Conservation (phyloP, 148 eudicot genomes). For the Selenicereus undatus region DNA sequence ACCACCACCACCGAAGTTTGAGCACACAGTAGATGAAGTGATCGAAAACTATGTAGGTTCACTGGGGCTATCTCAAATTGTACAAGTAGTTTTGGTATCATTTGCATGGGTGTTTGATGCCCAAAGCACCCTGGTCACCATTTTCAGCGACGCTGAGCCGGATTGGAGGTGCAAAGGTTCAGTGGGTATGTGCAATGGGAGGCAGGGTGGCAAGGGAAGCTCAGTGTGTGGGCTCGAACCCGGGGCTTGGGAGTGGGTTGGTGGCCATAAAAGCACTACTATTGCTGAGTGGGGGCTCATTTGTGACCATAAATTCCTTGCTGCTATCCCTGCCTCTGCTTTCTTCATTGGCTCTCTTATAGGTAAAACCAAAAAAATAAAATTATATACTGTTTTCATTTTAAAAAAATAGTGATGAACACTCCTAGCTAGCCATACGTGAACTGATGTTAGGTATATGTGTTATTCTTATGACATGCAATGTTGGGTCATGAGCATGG, state of each 20-base stretch:
- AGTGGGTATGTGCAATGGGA: conserved; percentile 13
- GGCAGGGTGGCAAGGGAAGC: conserved; percentile 11
- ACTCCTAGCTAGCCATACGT: not conserved
- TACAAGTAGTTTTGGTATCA: conserved; percentile 30
- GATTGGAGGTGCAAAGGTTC: conserved; percentile 23
- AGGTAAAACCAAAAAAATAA: conserved; percentile 21
- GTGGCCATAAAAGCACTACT: conserved; percentile 28
- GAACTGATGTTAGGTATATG: not conserved
- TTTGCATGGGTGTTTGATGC: conserved; percentile 36
- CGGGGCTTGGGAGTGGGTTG: conserved; percentile 35
- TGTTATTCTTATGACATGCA: not conserved
- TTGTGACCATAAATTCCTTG: conserved; percentile 49
- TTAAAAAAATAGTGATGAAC: too few species aligned
- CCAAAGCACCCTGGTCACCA: conserved; percentile 25
- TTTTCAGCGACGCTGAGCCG: conserved; percentile 31
- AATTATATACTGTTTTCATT: too few species aligned
- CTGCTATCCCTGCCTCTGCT: conserved; percentile 48
- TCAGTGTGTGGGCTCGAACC: conserved; percentile 25
- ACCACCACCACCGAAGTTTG: not conserved
- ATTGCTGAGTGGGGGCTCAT: conserved; percentile 54
- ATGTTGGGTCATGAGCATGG: too few species aligned
- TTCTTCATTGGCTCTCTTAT: conserved; percentile 53
- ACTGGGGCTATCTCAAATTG: conserved; percentile 24
- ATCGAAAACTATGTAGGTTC: conserved; percentile 32
- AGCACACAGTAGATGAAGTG: conserved; percentile 32